Conservation (phyloP, 805 yeast genomes). For the Kodamaea hsintzibuensis region DNA sequence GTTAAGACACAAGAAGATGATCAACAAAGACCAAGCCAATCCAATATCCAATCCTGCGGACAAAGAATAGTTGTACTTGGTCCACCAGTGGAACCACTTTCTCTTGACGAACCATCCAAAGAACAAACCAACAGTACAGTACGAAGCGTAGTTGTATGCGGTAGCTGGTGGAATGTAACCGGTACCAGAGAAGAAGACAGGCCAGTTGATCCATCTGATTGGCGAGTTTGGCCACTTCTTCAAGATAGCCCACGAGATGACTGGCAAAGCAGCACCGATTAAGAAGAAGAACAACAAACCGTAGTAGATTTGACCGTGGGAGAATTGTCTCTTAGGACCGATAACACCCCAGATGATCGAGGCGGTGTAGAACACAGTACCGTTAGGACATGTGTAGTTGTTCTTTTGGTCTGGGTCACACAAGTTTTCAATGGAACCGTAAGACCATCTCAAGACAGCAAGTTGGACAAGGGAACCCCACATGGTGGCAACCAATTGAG, state of each 20-base stretch:
- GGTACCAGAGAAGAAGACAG: constrained; percentile 47
- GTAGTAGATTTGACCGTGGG: constrained; percentile 22
- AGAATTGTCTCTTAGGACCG: constrained; percentile 27
- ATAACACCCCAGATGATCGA: constrained; percentile 47
- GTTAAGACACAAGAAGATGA: constrained; percentile 25
- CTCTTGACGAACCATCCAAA: constrained; percentile 42
- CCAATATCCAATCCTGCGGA: constrained; percentile 49
- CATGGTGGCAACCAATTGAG: constrained; percentile 44
- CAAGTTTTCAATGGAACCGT: constrained; percentile 34
- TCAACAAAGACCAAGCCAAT: constrained; percentile 32
- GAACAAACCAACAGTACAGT: constrained; percentile 39
- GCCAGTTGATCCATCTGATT: constrained; percentile 28
- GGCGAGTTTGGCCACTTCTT: constrained; percentile 44
- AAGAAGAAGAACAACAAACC: constrained; percentile 40
- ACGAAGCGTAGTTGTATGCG: constrained; percentile 62
- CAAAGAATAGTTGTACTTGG: constrained; percentile 45
- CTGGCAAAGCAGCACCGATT: constrained; percentile 38
- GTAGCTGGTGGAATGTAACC: constrained; percentile 75
- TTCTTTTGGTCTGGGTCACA: constrained; percentile 30
- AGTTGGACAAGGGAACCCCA: constrained; percentile 44
- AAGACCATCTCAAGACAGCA: constrained; percentile 45
- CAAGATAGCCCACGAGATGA: constrained; percentile 38
- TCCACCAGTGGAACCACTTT: constrained; percentile 45
- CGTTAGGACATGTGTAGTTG: constrained; percentile 43
- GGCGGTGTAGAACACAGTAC: constrained; percentile 43